These are phyloP conservation scores for Chlorella sp. DNA, from an alignment of 139 green algal genomes.

Conservation along the genomic window DNA sequence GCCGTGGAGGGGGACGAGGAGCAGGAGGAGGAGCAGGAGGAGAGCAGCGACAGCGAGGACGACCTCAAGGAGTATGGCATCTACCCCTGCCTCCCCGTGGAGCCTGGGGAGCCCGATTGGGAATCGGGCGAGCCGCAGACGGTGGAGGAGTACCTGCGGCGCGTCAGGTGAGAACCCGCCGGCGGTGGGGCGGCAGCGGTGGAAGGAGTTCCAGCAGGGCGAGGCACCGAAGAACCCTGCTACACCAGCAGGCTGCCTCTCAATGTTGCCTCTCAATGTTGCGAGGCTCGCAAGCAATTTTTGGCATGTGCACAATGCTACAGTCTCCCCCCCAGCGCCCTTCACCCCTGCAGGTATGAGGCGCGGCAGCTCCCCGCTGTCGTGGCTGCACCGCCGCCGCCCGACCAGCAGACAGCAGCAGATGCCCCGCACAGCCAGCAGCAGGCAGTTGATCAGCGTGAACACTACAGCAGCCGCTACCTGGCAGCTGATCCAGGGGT, in stretches of 20 bases:
- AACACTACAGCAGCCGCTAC: conserved; percentile 6
- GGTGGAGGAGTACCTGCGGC: conserved; percentile 68
- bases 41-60: conserved; percentile 37
- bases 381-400: conserved; percentile 18
- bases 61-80: conserved; percentile 76
- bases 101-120: conserved; percentile 64
- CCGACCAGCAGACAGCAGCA: conserved; percentile 15
- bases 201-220: too few species aligned
- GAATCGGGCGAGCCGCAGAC: conserved; percentile 46
- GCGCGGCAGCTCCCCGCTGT: conserved; percentile 49
- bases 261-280: too few species aligned
- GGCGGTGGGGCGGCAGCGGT: too few species aligned
- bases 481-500: conserved; percentile 16
- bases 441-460: neutral
- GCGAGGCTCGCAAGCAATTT: neutral
- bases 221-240: neutral
- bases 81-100: conserved; percentile 69
- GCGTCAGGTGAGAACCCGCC: conserved; percentile 56
- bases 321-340: too few species aligned
- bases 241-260: neutral
- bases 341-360: conserved; percentile 44
- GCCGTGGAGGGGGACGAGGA: neutral
- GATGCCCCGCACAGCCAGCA: conserved; percentile 7
- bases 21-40: neutral
- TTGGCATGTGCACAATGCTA: neutral